These are phyloP conservation scores for Trichoderma oligosporum DNA, from an alignment of 2,329 filamentous ascomycete genomes.

Conservation along the genomic window DNA sequence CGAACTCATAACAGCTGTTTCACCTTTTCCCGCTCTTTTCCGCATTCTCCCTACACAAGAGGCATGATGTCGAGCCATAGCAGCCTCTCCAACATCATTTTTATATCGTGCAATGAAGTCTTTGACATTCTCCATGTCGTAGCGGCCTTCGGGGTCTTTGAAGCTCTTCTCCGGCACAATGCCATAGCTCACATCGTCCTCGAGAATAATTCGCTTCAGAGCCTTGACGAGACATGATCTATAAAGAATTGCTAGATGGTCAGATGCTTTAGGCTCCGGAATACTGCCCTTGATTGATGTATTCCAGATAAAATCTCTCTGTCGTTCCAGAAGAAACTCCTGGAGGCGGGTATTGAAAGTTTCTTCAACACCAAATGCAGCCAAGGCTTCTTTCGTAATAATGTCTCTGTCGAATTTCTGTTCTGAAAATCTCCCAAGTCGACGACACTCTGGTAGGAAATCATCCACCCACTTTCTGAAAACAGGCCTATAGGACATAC, in stretches of 20 bases:
- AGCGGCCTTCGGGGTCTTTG: conserved; percentile 40
- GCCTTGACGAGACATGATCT: conserved; percentile 39
- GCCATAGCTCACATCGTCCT: conserved; percentile 40
- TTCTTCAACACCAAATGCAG: conserved; percentile 42
- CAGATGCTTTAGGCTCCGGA: conserved; percentile 28
- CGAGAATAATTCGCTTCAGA: conserved; percentile 49
- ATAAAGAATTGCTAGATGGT: conserved; percentile 27
- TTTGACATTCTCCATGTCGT: conserved; percentile 39
- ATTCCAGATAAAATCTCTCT: conserved; percentile 43
- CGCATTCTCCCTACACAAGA: conserved; percentile 13
- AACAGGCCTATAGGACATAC: conserved; percentile 51
- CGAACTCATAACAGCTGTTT: too few relatives aligned
- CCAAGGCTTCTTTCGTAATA: conserved; percentile 52
- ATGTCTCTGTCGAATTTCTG: conserved; percentile 37
- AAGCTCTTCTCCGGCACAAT: conserved; percentile 29
- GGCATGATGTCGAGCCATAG: conserved; percentile 28
- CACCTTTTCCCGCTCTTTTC: neutral
- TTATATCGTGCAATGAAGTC: conserved; percentile 42
- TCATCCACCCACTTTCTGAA: conserved; percentile 60
- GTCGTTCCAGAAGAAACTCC: conserved; percentile 40
- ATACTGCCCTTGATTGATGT: conserved; percentile 42
- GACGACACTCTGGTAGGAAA: conserved; percentile 54
- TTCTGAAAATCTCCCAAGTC: conserved; percentile 34
- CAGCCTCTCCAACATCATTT: conserved; percentile 36
- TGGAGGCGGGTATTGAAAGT: conserved; percentile 44